A percentile compares a stretch with the other conserved stretches of the same genome.
These are phyloP conservation scores for Chenopodium quinoa DNA, from an alignment of 148 eudicot genomes.

Conservation along the genomic window DNA sequence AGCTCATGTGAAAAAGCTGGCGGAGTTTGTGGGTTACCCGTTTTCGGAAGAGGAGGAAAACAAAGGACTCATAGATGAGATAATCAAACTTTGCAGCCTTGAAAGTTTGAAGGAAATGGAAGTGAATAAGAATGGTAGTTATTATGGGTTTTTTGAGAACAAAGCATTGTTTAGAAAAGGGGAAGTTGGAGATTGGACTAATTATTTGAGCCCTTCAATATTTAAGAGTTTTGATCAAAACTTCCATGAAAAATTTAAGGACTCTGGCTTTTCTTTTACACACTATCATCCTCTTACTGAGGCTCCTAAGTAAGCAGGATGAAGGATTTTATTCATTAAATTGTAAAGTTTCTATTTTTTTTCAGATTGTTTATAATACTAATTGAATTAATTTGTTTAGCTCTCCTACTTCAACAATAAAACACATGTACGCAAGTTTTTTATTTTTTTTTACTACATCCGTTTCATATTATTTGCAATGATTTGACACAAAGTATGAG, in stretches of 20 bases:
- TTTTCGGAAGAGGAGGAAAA: constrained; percentile 24
- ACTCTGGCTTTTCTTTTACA: not conserved
- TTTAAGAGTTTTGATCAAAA: not conserved
- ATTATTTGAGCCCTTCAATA: not conserved
- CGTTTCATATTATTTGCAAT: too few relatives aligned
- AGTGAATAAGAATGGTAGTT: constrained; percentile 21
- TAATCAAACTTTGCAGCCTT: constrained; percentile 22
- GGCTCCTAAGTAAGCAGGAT: not conserved
- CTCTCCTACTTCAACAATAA: too few relatives aligned
- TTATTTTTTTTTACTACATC: too few relatives aligned
- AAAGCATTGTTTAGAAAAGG: constrained; percentile 17
- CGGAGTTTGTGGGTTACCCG: constrained; percentile 20
- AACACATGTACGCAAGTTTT: too few relatives aligned
- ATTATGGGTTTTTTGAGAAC: constrained; percentile 16
- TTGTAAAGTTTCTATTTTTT: not conserved
- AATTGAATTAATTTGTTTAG: too few relatives aligned
- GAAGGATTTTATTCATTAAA: not conserved
- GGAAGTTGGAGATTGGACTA: constrained; percentile 3
- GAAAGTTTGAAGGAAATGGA: constrained; percentile 26
- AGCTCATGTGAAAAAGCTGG: constrained; percentile 11
- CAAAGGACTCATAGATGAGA: constrained; percentile 10
- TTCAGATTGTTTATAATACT: not conserved
- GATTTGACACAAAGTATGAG: too few relatives aligned
- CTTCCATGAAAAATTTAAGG: constrained; percentile 1
- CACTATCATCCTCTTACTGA: not conserved